These are phyloP conservation scores for Aegle marmelos DNA, from an alignment of 345 rosid species.

Conservation along the genomic window DNA sequence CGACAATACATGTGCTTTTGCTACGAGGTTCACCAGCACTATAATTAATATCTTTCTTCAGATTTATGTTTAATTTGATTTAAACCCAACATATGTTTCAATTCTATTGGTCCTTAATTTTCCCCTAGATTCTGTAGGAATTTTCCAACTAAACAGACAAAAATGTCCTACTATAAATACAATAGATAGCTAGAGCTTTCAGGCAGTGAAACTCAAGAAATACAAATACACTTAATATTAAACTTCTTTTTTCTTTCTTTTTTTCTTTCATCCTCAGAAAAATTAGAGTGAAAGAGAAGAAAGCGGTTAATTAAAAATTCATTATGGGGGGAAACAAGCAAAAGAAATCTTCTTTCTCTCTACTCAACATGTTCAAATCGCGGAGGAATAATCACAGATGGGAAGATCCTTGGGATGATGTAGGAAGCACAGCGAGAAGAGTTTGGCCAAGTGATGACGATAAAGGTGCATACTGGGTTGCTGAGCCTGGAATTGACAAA, in stretches of 20 bases:
- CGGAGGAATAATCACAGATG: conserved; percentile 28
- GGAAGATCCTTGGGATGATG: conserved; percentile 8
- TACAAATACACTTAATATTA: not conserved
- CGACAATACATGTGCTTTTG: not conserved
- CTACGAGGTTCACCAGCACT: not conserved
- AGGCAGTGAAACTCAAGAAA: not conserved
- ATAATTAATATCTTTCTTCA: not conserved
- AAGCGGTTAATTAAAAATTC: too few relatives aligned
- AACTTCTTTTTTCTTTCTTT: not conserved
- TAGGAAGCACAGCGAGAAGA: conserved; percentile 16
- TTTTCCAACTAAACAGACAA: not conserved
- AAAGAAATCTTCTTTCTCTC: conserved; percentile 24
- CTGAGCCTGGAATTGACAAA: conserved; percentile 43
- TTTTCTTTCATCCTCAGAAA: not conserved
- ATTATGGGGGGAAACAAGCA: conserved; percentile 37
- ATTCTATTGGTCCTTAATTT: not conserved
- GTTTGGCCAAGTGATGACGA: conserved; percentile 38
- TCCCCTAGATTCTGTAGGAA: not conserved
- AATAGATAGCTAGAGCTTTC: not conserved
- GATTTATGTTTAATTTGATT: not conserved
- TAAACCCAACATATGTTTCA: conserved; percentile 3
- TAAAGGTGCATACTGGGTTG: conserved; percentile 29
- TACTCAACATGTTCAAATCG: conserved; percentile 37
- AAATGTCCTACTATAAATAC: not conserved
- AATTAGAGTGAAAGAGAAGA: too few relatives aligned